These are phyloP conservation scores for Verticillium dahliae DNA, from an alignment of 2,329 filamentous ascomycete species.

Conservation along the genomic window DNA sequence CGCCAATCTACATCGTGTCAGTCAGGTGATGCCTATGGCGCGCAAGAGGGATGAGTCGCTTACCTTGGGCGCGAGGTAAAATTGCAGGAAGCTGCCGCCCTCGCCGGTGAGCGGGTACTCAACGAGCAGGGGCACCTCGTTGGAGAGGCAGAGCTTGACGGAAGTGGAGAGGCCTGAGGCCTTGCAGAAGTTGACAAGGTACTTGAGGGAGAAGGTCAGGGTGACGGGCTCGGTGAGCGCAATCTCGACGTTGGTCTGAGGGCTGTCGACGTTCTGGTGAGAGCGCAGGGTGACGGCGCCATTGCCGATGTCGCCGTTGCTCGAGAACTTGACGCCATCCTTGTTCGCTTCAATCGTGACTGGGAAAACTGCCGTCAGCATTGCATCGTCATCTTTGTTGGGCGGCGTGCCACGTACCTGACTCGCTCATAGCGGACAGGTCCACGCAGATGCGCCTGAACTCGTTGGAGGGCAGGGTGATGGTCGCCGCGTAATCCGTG, in stretches of 20 bases:
- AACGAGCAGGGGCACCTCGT: conserved; percentile 91
- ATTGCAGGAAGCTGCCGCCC: conserved; percentile 69
- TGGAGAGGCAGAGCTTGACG: conserved; percentile 91
- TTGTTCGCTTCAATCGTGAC: conserved; percentile 95
- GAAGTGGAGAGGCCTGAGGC: conserved; percentile 73
- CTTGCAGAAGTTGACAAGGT: conserved; percentile 99
- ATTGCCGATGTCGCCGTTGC: conserved; percentile 91
- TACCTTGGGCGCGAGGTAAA: conserved; percentile 98
- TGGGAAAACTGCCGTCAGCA: conserved; percentile 26
- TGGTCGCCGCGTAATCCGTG: conserved; percentile 93
- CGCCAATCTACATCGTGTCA: conserved; percentile 24
- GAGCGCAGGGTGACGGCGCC: conserved; percentile 87
- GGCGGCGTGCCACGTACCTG: conserved; percentile 55
- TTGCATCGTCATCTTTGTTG: neutral
- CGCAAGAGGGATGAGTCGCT: conserved; percentile 16
- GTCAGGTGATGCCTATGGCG: neutral
- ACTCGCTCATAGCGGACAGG: conserved; percentile 87
- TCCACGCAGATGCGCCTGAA: conserved; percentile 95
- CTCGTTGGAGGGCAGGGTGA: conserved; percentile 80
- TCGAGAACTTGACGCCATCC: conserved; percentile 93
- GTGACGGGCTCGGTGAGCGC: conserved; percentile 86
- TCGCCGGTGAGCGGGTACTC: conserved; percentile 73
- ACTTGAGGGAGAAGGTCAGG: conserved; percentile 97
- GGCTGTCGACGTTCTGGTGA: conserved; percentile 85
- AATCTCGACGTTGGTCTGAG: conserved; percentile 78